Evolutionary conservation across 2,329 filamentous ascomycete genomes (phyloP).

Genomic region (Pseudogymnoascus sp.): DNA sequence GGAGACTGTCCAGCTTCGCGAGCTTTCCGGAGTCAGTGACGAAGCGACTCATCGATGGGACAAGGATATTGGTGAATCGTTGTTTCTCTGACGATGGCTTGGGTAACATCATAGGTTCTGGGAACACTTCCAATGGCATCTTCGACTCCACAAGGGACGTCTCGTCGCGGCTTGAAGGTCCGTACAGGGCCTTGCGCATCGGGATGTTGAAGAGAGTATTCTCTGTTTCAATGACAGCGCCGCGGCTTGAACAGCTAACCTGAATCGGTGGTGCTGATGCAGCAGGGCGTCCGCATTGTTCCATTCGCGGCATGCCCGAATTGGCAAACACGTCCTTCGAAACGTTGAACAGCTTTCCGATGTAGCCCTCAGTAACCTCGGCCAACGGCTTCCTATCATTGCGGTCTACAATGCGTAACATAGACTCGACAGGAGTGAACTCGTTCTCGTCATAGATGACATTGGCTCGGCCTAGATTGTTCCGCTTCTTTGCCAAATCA

Average conservation of each 20-base stretch:
- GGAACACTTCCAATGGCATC: slow-evolving; percentile 56
- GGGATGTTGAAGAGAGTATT: slow-evolving; percentile 69
- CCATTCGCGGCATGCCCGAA: slow-evolving; percentile 67
- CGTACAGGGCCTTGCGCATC: slow-evolving; percentile 69
- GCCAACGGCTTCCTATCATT: slow-evolving; percentile 58
- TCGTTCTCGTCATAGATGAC: slow-evolving; percentile 59
- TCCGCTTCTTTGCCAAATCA: slow-evolving; percentile 41
- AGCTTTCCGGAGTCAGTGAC: slow-evolving; percentile 97
- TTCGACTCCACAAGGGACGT: slow-evolving; percentile 66
- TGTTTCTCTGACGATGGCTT: slow-evolving; percentile 71
- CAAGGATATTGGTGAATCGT: slow-evolving; percentile 81
- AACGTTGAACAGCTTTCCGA: slow-evolving; percentile 73
- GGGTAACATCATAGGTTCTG: slow-evolving; percentile 60
- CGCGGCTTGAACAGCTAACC: slow-evolving; percentile 64
- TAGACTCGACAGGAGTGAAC: slow-evolving; percentile 64
- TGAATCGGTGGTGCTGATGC: slow-evolving; percentile 82
- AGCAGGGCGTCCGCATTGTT: slow-evolving; percentile 70
- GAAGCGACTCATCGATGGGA: slow-evolving; percentile 94
- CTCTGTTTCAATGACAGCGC: slow-evolving; percentile 56
- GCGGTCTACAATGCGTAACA: slow-evolving; percentile 73
- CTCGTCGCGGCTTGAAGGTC: slow-evolving; percentile 57
- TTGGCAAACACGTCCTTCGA: slow-evolving; percentile 56
- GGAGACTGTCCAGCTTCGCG: slow-evolving; percentile 77
- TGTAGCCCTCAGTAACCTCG: slow-evolving; percentile 61
- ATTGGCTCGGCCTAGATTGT: slow-evolving; percentile 52